Conservation (phyloP, 257 asterid genomes). For the Misopates orontium region DNA sequence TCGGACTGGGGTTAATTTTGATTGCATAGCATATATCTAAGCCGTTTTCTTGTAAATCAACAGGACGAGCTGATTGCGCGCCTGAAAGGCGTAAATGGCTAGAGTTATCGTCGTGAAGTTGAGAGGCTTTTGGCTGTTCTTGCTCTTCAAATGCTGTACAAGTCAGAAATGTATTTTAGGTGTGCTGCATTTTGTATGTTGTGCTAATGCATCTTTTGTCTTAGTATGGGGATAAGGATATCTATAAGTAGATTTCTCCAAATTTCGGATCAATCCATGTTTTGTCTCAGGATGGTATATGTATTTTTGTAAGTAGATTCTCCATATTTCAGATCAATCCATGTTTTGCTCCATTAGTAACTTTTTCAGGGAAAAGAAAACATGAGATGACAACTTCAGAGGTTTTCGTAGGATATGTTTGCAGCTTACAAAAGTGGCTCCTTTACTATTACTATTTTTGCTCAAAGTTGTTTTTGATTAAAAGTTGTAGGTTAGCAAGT, state of each 20-base stretch:
- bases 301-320: no score
- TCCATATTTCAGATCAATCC: slow-evolving; percentile 3
- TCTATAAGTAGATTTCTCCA: slow-evolving; percentile 12
- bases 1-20: background rate
- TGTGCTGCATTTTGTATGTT: slow-evolving; percentile 19
- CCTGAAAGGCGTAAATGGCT: slow-evolving; percentile 42
- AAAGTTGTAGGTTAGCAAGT: no score
- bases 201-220: slow-evolving; percentile 4
- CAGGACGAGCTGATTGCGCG: slow-evolving; percentile 78
- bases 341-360: background rate
- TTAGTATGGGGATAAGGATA: slow-evolving; percentile 7
- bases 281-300: no score
- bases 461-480: no score
- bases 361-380: no score
- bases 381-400: no score
- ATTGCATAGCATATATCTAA: background rate
- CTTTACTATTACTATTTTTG: no score
- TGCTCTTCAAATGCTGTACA: slow-evolving; percentile 9
- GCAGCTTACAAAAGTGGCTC: no score
- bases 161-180: slow-evolving; percentile 8
- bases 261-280: background rate
- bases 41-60: slow-evolving; percentile 4
- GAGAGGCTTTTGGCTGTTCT: slow-evolving; percentile 20
- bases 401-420: no score
- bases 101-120: slow-evolving; percentile 21